Conservation (phyloP, 495 filamentous ascomycete genomes). For the Penicillium tannophilum region DNA sequence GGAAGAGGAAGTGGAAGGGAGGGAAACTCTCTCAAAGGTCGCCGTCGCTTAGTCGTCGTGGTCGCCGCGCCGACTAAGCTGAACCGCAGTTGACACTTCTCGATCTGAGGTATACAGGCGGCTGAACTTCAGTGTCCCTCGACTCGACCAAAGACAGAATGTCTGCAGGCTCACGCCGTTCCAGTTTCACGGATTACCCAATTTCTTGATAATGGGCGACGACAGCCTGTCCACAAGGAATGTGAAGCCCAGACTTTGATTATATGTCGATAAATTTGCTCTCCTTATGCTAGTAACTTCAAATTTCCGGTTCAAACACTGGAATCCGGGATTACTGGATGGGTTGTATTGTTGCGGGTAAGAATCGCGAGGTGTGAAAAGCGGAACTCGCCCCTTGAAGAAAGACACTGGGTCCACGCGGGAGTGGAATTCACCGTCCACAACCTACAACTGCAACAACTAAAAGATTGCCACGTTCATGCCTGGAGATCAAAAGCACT, state of each 20-base stretch:
- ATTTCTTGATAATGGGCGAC: background rate
- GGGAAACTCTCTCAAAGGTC: background rate
- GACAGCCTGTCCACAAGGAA: background rate
- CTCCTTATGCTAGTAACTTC: background rate
- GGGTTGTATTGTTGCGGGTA: slow-evolving; percentile 1
- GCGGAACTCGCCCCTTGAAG: slow-evolving; percentile 20
- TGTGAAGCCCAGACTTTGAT: background rate
- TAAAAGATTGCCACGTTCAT: background rate
- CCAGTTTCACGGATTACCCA: background rate
- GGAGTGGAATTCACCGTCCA: slow-evolving; percentile 13
- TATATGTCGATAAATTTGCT: background rate
- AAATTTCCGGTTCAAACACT: background rate
- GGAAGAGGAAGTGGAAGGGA: background rate
- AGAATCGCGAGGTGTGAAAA: slow-evolving; percentile 19
- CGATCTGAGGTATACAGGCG: no score
- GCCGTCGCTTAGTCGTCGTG: background rate
- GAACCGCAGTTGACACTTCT: no score
- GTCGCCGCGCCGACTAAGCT: no score
- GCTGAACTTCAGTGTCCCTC: background rate
- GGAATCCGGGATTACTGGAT: background rate
- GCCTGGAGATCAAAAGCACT: background rate
- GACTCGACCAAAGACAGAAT: background rate
- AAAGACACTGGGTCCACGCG: slow-evolving; percentile 11
- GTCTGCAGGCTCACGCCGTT: background rate
- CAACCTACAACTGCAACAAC: background rate